These are phyloP conservation scores for Dalechampia spathulata DNA, from an alignment of 441 rosid species.

Conservation along the genomic window DNA sequence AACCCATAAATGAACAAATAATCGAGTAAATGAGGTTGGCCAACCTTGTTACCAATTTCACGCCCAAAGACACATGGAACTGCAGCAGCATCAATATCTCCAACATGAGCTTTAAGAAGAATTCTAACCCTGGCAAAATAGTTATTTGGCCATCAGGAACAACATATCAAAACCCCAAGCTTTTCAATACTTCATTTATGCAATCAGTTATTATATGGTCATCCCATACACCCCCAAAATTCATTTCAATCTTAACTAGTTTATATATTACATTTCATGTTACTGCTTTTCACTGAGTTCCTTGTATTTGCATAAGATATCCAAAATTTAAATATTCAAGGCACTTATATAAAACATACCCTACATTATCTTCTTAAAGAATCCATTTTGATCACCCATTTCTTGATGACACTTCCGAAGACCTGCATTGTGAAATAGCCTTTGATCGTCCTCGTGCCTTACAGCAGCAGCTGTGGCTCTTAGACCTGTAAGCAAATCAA, in stretches of 20 bases:
- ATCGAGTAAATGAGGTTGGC: background rate
- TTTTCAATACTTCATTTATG: conserved; percentile 1
- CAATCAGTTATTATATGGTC: background rate
- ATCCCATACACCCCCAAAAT: background rate
- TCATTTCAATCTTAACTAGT: background rate
- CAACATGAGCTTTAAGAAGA: conserved; percentile 72
- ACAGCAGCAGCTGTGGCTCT: conserved; percentile 92
- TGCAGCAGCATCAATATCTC: conserved; percentile 89
- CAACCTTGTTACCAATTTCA: conserved; percentile 94
- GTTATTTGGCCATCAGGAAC: conserved; percentile 22
- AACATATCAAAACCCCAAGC: conserved; percentile 11
- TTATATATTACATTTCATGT: background rate
- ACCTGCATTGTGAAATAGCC: conserved; percentile 85
- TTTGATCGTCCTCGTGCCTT: conserved; percentile 82
- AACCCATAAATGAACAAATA: background rate
- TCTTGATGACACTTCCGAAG: conserved; percentile 91
- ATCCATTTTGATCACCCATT: conserved; percentile 74
- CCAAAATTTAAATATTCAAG: background rate
- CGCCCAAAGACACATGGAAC: conserved; percentile 98
- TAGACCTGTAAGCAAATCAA: conserved; percentile 46
- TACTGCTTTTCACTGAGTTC: background rate
- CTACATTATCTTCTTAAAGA: conserved; percentile 45
- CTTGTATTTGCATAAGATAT: background rate
- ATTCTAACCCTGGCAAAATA: conserved; percentile 72
- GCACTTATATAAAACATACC: conserved; percentile 27